A percentile compares a stretch with the other conserved stretches of the same genome.
phyloP scores from a whole-genome alignment of 1,284 basidiomycete species.

The Ganoderma lingzhi region DNA sequence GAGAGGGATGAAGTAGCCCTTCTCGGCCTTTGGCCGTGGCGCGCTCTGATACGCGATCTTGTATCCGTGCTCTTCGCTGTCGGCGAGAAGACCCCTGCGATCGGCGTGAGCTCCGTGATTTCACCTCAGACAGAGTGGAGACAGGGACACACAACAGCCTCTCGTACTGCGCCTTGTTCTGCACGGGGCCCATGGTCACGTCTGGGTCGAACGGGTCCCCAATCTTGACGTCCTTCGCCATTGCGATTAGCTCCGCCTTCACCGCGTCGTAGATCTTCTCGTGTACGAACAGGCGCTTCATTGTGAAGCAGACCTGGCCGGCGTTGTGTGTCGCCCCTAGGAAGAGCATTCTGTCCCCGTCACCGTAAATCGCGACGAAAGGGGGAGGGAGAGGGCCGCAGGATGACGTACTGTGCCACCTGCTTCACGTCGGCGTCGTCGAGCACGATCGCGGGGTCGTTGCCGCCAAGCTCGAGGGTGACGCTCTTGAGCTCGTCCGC shows the following conservation, averaged over 20 bases:
- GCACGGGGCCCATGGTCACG: slow-evolving; percentile 27
- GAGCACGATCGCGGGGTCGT: slow-evolving; percentile 31
- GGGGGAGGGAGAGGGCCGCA: not conserved
- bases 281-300: slow-evolving; percentile 29
- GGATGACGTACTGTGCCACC: slow-evolving; percentile 23
- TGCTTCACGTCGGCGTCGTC: slow-evolving; percentile 26
- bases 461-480: slow-evolving; percentile 33
- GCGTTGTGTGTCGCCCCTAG: slow-evolving; percentile 20
- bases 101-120: not conserved
- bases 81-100: slow-evolving; percentile 20
- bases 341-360: slow-evolving; percentile 8
- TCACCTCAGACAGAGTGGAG: not conserved
- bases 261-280: slow-evolving; percentile 28
- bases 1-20: slow-evolving; percentile 28
- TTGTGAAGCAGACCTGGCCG: slow-evolving; percentile 28
- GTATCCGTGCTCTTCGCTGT: slow-evolving; percentile 26
- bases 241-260: slow-evolving; percentile 23
- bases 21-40: slow-evolving; percentile 8
- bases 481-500: slow-evolving; percentile 24
- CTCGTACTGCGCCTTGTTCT: slow-evolving; percentile 26
- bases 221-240: slow-evolving; percentile 22
- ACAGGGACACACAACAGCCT: slow-evolving; percentile 19
- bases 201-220: slow-evolving; percentile 25
- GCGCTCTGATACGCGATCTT: slow-evolving; percentile 23
- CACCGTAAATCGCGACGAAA: not conserved